phyloP scores from a whole-genome alignment of 768 basidiomycete species.

The Chalciporus chontae region DNA sequence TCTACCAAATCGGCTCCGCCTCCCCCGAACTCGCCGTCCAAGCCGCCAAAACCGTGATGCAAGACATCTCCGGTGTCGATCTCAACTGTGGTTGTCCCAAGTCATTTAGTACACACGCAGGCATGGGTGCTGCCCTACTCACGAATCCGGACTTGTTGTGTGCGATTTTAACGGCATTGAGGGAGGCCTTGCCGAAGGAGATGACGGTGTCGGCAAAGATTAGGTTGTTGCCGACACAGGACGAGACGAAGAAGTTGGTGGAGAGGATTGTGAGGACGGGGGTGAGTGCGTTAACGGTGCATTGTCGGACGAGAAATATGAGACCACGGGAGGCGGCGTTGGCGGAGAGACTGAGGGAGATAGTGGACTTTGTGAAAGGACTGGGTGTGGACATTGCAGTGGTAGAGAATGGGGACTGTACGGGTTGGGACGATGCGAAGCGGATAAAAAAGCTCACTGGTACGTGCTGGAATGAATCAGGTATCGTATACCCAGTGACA shows the following conservation, averaged over 20 bases:
- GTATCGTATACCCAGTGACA: no score
- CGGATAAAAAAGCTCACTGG: constrained; percentile 75
- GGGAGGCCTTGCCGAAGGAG: constrained; percentile 66
- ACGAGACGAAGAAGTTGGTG: constrained; percentile 88
- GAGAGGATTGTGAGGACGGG: constrained; percentile 85
- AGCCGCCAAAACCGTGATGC: constrained; percentile 81
- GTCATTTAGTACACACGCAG: constrained; percentile 88
- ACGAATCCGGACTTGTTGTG: constrained; percentile 90
- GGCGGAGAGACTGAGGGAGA: constrained; percentile 74
- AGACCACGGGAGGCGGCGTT: constrained; percentile 76
- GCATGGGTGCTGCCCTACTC: constrained; percentile 96
- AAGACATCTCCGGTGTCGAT: constrained; percentile 92
- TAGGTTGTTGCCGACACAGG: constrained; percentile 78
- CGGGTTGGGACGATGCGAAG: constrained; percentile 73
- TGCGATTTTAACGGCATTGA: constrained; percentile 77
- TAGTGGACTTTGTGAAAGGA: constrained; percentile 78
- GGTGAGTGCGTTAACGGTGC: constrained; percentile 85
- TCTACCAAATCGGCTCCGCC: constrained; percentile 93
- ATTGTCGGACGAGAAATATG: constrained; percentile 94
- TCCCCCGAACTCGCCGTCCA: constrained; percentile 88
- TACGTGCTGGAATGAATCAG: constrained; percentile 26
- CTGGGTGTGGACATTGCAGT: constrained; percentile 81
- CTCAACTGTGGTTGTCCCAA: constrained; percentile 98
- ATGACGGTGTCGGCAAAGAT: constrained; percentile 95
- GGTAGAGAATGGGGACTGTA: constrained; percentile 91